A percentile compares a stretch with the other conserved stretches of the same genome.
Evolutionary conservation across 768 basidiomycete species (phyloP).

Genomic region (Phaeotremella skinneri): DNA sequence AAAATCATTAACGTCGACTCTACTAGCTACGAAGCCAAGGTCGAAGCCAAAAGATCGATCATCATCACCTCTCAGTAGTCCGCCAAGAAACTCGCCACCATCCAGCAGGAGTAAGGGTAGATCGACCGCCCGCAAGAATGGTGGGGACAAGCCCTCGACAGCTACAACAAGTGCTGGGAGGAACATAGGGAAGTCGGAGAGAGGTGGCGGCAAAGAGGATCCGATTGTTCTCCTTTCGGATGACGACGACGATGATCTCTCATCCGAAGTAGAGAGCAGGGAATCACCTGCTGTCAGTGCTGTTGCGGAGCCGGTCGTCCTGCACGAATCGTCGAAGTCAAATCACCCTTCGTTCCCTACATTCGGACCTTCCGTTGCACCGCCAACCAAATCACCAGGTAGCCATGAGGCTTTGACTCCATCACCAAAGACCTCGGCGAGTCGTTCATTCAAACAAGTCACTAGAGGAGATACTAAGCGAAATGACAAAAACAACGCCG

Average conservation of each 20-base stretch:
- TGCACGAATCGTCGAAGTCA: neutral
- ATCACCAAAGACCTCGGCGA: no score
- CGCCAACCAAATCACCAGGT: no score
- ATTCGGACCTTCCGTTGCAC: no score
- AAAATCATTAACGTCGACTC: neutral
- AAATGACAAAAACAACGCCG: neutral
- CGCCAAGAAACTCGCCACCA: neutral
- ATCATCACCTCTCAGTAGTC: neutral
- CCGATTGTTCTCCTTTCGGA: constrained; percentile 20
- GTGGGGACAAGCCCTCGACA: neutral
- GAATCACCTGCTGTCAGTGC: no score
- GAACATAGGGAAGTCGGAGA: neutral
- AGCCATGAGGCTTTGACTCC: no score
- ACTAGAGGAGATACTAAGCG: neutral
- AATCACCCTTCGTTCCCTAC: neutral
- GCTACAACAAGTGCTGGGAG: neutral
- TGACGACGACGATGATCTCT: constrained; percentile 2
- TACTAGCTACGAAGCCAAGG: neutral
- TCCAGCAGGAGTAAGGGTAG: constrained; percentile 7
- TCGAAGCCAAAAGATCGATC: constrained; percentile 6
- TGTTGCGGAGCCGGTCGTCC: no score
- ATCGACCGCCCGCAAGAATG: no score
- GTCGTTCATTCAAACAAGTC: no score
- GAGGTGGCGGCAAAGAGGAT: constrained; percentile 6
- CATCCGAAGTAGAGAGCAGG: neutral